Conservation (phyloP, 2,329 filamentous ascomycete species). For the Fusarium sp. region DNA sequence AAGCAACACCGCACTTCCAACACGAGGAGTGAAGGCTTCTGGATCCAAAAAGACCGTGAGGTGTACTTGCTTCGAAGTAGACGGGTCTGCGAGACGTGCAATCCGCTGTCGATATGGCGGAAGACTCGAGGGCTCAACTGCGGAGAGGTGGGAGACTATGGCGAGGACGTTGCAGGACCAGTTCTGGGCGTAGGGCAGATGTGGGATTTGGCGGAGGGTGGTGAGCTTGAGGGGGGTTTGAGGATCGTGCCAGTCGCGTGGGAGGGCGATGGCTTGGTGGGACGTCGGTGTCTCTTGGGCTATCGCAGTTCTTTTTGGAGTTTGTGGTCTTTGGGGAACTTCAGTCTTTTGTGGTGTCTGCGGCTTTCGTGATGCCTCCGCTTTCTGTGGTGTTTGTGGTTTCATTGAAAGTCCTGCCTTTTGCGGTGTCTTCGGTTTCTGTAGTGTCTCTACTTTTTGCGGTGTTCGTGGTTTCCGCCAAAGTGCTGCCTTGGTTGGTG, state of each 20-base stretch:
- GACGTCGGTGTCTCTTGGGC: constrained; percentile 2
- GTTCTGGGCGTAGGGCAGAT: constrained; percentile 66
- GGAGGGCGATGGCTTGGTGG: constrained; percentile 49
- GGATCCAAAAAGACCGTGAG: constrained; percentile 66
- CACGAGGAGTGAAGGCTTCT: constrained; percentile 56
- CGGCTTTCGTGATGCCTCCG: background rate
- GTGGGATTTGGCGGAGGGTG: constrained; percentile 59
- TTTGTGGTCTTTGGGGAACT: background rate
- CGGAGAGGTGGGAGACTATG: constrained; percentile 59
- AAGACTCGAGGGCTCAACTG: constrained; percentile 59
- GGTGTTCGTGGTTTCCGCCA: background rate
- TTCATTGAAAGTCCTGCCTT: background rate
- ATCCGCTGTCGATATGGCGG: constrained; percentile 63
- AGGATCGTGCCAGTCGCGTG: constrained; percentile 55
- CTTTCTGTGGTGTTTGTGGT: background rate
- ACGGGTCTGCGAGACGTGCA: constrained; percentile 62
- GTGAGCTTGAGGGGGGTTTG: constrained; percentile 63
- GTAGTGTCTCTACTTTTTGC: background rate
- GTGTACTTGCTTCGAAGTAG: constrained; percentile 62
- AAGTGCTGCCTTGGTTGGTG: background rate
- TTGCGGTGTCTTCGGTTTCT: background rate
- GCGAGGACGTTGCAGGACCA: constrained; percentile 67
- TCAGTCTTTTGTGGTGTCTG: background rate
- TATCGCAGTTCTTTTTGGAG: constrained; percentile 11
- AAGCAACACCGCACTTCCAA: constrained; percentile 63